phyloP scores from a whole-genome alignment of 1,284 basidiomycete species.

The Sporisorium sorghi region DNA sequence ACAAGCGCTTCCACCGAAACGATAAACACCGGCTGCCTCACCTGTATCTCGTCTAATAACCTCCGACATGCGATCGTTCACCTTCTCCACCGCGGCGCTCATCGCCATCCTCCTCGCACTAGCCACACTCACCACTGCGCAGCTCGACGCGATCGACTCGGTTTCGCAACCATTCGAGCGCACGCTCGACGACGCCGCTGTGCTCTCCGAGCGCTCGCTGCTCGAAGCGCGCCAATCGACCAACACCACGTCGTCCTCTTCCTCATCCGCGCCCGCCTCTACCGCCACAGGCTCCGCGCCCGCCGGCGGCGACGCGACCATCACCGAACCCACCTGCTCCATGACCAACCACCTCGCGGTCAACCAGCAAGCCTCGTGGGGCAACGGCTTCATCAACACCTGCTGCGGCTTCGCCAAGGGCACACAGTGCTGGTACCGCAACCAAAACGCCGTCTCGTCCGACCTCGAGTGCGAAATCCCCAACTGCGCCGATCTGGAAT shows the following conservation, averaged over 20 bases:
- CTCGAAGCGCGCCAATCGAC: constrained; percentile 36
- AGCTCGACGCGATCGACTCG: constrained; percentile 21
- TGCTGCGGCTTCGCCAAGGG: constrained; percentile 47
- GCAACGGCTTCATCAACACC: constrained; percentile 52
- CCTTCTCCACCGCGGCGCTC: not conserved
- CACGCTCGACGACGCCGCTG: constrained; percentile 12
- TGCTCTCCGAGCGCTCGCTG: constrained; percentile 20
- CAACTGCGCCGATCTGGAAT: constrained; percentile 38
- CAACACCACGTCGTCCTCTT: constrained; percentile 19
- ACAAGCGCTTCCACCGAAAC: too few species aligned
- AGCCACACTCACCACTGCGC: constrained; percentile 6
- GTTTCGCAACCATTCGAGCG: constrained; percentile 32
- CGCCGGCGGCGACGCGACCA: constrained; percentile 45
- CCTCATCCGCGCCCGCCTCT: constrained; percentile 18
- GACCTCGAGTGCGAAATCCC: constrained; percentile 54
- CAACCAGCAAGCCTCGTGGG: constrained; percentile 61
- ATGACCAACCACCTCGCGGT: constrained; percentile 46
- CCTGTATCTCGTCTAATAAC: too few species aligned
- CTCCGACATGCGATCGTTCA: constrained; percentile 21
- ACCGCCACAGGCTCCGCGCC: constrained; percentile 35
- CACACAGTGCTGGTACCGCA: constrained; percentile 51
- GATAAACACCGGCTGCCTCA: too few species aligned
- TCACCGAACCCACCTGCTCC: constrained; percentile 44
- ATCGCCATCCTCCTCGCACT: constrained; percentile 14
- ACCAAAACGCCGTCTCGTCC: constrained; percentile 24